Evolutionary conservation across 352 stramenopile genomes (phyloP).

Genomic region (Phytophthora lateralis): DNA sequence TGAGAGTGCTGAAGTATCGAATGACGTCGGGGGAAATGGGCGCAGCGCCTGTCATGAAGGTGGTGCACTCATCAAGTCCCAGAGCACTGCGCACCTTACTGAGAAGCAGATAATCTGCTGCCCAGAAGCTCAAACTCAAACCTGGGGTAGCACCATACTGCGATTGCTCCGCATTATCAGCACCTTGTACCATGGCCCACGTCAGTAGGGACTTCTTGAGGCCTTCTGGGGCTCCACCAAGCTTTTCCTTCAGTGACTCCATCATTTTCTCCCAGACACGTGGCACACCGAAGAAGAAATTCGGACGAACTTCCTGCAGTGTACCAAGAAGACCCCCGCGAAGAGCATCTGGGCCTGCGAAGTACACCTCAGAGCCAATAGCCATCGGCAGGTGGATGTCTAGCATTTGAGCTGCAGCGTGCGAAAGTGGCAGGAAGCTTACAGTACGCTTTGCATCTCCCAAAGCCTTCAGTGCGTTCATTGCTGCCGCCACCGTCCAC

Average conservation of each 20-base stretch:
- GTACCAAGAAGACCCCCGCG: conserved; percentile 69
- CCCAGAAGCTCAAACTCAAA: conserved; percentile 71
- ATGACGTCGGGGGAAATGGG: conserved; percentile 57
- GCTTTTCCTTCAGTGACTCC: conserved; percentile 70
- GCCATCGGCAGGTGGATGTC: conserved; percentile 79
- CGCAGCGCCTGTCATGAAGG: conserved; percentile 88
- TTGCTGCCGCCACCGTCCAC: conserved; percentile 62
- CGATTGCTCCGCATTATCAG: conserved; percentile 55
- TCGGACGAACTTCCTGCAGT: conserved; percentile 65
- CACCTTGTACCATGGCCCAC: conserved; percentile 82
- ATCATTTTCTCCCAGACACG: conserved; percentile 90
- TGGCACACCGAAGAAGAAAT: conserved; percentile 86
- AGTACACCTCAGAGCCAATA: conserved; percentile 73
- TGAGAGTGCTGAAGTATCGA: conserved; percentile 92
- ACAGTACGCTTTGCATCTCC: conserved; percentile 63
- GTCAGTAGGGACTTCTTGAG: conserved; percentile 85
- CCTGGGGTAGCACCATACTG: conserved; percentile 69
- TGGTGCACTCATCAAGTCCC: conserved; percentile 80
- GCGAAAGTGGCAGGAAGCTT: conserved; percentile 84
- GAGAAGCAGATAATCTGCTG: conserved; percentile 85
- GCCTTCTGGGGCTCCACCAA: conserved; percentile 34
- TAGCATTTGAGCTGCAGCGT: conserved; percentile 80
- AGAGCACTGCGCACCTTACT: conserved; percentile 80
- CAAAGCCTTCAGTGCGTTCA: conserved; percentile 59
- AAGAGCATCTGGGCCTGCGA: conserved; percentile 73